These are phyloP conservation scores for Fusarium foetens DNA, from an alignment of 2,329 filamentous ascomycete genomes.

Conservation along the genomic window DNA sequence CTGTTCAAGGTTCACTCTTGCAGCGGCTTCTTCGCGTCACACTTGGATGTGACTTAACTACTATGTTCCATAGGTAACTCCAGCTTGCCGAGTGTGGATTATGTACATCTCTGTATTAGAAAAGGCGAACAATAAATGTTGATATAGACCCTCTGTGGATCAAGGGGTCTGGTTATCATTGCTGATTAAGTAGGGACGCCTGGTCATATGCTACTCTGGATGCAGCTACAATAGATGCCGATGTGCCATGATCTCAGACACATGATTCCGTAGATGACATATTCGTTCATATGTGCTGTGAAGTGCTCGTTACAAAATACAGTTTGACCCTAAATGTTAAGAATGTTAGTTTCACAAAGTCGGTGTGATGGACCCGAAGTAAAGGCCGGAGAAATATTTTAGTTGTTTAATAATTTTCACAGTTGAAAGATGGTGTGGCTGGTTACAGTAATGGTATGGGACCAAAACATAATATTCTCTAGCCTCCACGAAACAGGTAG, in stretches of 20 bases:
- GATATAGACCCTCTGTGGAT: background rate
- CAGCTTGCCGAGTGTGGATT: background rate
- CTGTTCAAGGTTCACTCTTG: background rate
- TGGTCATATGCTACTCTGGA: background rate
- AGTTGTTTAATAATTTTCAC: background rate
- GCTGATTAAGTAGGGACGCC: background rate
- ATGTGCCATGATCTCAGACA: background rate
- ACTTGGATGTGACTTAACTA: background rate
- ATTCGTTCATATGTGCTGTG: background rate
- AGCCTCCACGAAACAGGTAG: background rate
- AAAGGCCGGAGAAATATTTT: background rate
- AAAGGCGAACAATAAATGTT: background rate
- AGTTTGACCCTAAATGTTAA: background rate
- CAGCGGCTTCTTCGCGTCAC: background rate
- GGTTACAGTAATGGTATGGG: background rate
- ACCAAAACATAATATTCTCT: background rate
- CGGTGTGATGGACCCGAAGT: background rate
- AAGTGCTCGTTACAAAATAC: background rate
- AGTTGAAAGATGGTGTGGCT: background rate
- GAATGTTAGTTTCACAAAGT: background rate
- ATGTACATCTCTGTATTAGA: background rate
- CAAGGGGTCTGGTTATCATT: background rate
- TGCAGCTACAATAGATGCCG: background rate
- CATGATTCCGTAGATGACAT: background rate
- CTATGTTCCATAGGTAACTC: background rate